Percentiles rank a stretch among this genome's conserved stretches.
Conservation (phyloP, 2,329 filamentous ascomycete species). For the Rhytidhysteron rufulum region DNA sequence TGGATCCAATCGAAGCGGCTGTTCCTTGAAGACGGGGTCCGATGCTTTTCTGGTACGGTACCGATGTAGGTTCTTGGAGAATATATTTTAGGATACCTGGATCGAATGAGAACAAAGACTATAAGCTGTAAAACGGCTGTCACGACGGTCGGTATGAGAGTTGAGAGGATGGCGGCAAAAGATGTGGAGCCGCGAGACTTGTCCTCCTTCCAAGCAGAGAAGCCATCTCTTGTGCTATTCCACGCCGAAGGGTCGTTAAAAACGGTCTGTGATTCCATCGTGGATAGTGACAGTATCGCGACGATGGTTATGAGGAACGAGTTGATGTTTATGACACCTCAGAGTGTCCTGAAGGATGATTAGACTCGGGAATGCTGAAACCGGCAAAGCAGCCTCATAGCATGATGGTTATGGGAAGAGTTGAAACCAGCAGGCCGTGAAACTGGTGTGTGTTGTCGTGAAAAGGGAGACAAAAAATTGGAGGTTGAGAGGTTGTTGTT, state of each 20-base stretch:
- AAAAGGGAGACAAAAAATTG: too few relatives aligned
- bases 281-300: background rate
- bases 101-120: slow-evolving; percentile 40
- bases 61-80: slow-evolving; percentile 43
- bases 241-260: background rate
- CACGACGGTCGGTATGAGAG: slow-evolving; percentile 30
- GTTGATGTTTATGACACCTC: too few relatives aligned
- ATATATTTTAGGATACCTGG: slow-evolving; percentile 43
- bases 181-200: slow-evolving; percentile 23
- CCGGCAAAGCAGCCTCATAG: background rate
- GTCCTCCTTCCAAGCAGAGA: background rate
- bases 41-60: slow-evolving; percentile 39
- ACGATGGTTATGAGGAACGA: too few relatives aligned
- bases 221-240: background rate
- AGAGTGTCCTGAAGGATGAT: slow-evolving; percentile 1
- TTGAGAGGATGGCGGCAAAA: slow-evolving; percentile 28
- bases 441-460: too few relatives aligned
- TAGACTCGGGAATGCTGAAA: background rate
- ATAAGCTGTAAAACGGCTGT: slow-evolving; percentile 27
- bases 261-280: background rate
- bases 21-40: slow-evolving; percentile 34
- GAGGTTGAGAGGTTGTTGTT: too few relatives aligned
- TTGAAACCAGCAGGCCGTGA: background rate
- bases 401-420: background rate
- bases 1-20: slow-evolving; percentile 40